Conservation (phyloP, 345 rosid genomes). For the Eutrema heterophyllum region DNA sequence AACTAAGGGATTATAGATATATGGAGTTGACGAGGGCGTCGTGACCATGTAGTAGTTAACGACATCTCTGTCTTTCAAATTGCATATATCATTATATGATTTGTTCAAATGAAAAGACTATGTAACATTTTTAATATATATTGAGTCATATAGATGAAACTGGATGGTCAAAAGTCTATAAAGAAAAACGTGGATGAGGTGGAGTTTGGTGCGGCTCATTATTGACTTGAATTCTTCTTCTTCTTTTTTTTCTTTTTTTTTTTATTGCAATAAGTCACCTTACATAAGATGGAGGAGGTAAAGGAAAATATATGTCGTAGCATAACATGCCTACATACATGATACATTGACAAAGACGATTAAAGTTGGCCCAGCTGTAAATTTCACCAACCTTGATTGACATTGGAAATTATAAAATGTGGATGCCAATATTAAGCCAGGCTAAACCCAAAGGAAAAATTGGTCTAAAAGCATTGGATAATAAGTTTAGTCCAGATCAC, state of each 20-base stretch:
- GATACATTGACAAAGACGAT: slow-evolving; percentile 8
- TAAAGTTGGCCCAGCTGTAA: slow-evolving; percentile 11
- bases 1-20: neutral
- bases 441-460: neutral
- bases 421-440: neutral
- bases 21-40: neutral
- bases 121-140: neutral
- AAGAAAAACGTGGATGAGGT: slow-evolving; percentile 21
- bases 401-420: neutral
- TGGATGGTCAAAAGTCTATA: slow-evolving; percentile 15
- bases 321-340: slow-evolving; percentile 19
- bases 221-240: slow-evolving; percentile 12
- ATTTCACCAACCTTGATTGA: slow-evolving; percentile 1
- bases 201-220: slow-evolving; percentile 26
- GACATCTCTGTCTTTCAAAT: neutral
- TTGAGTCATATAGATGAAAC: neutral
- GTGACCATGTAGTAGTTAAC: neutral
- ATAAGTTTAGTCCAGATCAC: neutral
- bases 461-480: neutral
- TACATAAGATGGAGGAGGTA: neutral
- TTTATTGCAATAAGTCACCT: neutral
- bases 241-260: neutral
- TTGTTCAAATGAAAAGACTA: neutral
- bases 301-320: slow-evolving; percentile 8
- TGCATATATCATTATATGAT: neutral